Percentiles rank a stretch among this genome's conserved stretches.
phyloP scores from a whole-genome alignment of 1,284 basidiomycete species.

The Papiliotrema laurentii region DNA sequence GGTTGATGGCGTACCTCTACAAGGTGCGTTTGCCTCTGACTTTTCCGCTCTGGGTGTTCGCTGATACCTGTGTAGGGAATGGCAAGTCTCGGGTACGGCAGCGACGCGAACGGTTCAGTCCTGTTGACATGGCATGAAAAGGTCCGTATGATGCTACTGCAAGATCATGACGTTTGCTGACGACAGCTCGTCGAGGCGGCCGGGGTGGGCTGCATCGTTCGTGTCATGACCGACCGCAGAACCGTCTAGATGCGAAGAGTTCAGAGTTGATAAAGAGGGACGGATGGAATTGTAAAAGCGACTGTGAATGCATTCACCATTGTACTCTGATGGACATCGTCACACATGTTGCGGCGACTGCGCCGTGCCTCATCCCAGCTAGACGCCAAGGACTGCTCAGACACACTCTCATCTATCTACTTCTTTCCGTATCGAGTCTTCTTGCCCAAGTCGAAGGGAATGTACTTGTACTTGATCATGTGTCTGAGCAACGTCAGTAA shows the following conservation, averaged over 20 bases:
- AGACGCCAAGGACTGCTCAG: background rate
- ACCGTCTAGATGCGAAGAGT: slow-evolving; percentile 56
- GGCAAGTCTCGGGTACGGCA: slow-evolving; percentile 61
- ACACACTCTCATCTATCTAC: too few relatives aligned
- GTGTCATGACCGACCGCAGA: slow-evolving; percentile 93
- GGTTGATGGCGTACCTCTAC: slow-evolving; percentile 97
- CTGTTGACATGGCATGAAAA: slow-evolving; percentile 94
- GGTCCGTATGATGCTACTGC: slow-evolving; percentile 52
- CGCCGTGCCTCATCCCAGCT: background rate
- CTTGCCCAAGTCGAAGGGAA: slow-evolving; percentile 45
- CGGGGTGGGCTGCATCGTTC: slow-evolving; percentile 92
- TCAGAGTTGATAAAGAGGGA: too few relatives aligned
- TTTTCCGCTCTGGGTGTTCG: background rate
- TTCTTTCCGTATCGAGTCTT: slow-evolving; percentile 45
- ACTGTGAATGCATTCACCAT: slow-evolving; percentile 4
- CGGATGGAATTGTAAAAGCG: slow-evolving; percentile 1
- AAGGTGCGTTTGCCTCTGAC: slow-evolving; percentile 53
- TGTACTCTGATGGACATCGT: slow-evolving; percentile 3
- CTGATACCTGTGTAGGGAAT: slow-evolving; percentile 22
- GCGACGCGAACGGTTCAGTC: slow-evolving; percentile 80
- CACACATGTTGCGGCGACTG: background rate
- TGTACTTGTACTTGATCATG: slow-evolving; percentile 97
- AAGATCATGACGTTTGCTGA: slow-evolving; percentile 3
- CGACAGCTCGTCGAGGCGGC: slow-evolving; percentile 88
- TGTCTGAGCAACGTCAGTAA: slow-evolving; percentile 59